phyloP scores from a whole-genome alignment of 148 eudicot species.

The Selenicereus undatus region DNA sequence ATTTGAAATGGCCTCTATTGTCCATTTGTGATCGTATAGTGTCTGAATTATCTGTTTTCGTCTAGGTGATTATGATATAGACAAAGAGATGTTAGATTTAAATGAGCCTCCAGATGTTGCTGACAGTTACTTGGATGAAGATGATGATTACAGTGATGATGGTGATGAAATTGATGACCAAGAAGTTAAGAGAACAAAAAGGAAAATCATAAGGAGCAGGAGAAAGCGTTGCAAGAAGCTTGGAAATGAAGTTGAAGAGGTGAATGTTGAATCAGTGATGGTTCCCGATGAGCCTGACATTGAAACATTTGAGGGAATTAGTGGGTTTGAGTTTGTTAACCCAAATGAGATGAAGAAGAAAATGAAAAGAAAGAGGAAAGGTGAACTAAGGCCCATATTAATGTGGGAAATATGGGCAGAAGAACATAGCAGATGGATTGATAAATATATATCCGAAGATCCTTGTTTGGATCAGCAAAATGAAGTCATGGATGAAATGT shows the following conservation, averaged over 20 bases:
- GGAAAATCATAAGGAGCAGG: background rate
- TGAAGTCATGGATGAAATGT: constrained; percentile 46
- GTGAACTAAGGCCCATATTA: constrained; percentile 31
- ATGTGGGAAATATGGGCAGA: constrained; percentile 84
- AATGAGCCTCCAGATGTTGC: constrained; percentile 21
- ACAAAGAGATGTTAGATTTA: constrained; percentile 20
- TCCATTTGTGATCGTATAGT: background rate
- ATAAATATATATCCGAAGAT: constrained; percentile 34
- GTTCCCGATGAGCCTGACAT: background rate
- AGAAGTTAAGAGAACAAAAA: constrained; percentile 2
- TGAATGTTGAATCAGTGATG: background rate
- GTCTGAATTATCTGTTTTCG: background rate
- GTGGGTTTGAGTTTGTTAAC: constrained; percentile 33
- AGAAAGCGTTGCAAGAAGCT: constrained; percentile 4
- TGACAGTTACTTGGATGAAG: constrained; percentile 14
- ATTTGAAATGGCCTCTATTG: background rate
- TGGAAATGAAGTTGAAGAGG: constrained; percentile 8
- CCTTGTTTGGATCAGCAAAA: constrained; percentile 45
- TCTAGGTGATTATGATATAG: constrained; percentile 25
- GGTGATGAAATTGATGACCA: constrained; percentile 17
- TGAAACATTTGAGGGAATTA: constrained; percentile 29
- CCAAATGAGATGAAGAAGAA: constrained; percentile 21
- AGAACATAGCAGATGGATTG: constrained; percentile 67
- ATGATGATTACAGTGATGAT: constrained; percentile 13
- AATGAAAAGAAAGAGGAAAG: constrained; percentile 37